Conservation (phyloP, 192 early-diverging fungal species). For the Coemansia sp. region DNA sequence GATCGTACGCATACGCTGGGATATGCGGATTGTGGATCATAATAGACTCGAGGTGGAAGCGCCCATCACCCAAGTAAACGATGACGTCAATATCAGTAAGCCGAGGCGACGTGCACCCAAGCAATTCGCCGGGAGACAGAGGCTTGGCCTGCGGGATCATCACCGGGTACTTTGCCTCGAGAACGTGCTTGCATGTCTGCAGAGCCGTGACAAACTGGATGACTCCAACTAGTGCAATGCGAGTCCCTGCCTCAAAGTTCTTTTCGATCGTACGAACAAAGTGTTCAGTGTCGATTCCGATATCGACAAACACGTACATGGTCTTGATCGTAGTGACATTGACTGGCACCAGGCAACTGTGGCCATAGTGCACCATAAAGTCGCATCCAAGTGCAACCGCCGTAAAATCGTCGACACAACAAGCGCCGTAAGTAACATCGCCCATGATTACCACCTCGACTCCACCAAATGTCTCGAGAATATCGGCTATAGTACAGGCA, state of each 20-base stretch:
- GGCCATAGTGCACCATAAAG: slow-evolving; percentile 97
- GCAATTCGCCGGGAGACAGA: slow-evolving; percentile 89
- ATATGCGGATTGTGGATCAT: slow-evolving; percentile 96
- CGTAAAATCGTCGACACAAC: slow-evolving; percentile 97
- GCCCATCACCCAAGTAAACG: slow-evolving; percentile 89
- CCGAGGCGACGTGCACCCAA: slow-evolving; percentile 94
- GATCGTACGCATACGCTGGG: slow-evolving; percentile 92
- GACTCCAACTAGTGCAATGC: slow-evolving; percentile 81
- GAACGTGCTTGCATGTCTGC: slow-evolving; percentile 59
- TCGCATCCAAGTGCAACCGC: slow-evolving; percentile 91
- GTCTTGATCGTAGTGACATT: slow-evolving; percentile 92
- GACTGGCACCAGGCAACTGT: slow-evolving; percentile 96
- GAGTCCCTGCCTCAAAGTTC: slow-evolving; percentile 79
- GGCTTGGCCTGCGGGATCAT: slow-evolving; percentile 92
- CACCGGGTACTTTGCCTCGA: slow-evolving; percentile 61
- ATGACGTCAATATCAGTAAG: slow-evolving; percentile 72
- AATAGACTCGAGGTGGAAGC: slow-evolving; percentile 97
- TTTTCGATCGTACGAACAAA: slow-evolving; percentile 85
- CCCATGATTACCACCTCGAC: slow-evolving; percentile 97
- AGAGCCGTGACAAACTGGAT: slow-evolving; percentile 94
- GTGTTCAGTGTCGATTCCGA: slow-evolving; percentile 89
- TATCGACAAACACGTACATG: slow-evolving; percentile 98
- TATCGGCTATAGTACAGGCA: slow-evolving; percentile 89
- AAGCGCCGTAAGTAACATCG: slow-evolving; percentile 99
- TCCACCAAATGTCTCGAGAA: slow-evolving; percentile 72